Evolutionary conservation across 805 yeast species (phyloP).

Genomic region (Yamadazyma endophytica): DNA sequence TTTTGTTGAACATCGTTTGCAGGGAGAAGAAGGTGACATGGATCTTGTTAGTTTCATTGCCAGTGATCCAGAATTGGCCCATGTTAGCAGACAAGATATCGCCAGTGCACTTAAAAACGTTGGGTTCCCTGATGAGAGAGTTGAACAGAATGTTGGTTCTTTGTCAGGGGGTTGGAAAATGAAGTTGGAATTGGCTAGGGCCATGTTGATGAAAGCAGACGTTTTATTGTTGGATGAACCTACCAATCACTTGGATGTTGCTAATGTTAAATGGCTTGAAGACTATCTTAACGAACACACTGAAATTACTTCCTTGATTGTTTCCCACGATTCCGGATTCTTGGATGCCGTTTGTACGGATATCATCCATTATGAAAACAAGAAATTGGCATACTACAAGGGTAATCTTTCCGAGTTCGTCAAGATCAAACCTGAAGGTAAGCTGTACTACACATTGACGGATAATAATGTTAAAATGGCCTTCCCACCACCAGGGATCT

Average conservation of each 20-base stretch:
- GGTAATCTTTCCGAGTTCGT: constrained; percentile 95
- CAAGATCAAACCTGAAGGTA: constrained; percentile 90
- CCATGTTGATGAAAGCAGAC: constrained; percentile 97
- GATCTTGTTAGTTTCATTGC: constrained; percentile 86
- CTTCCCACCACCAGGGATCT: constrained; percentile 97
- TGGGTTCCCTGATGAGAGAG: constrained; percentile 88
- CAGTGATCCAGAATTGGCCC: constrained; percentile 73
- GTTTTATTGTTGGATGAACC: constrained; percentile 94
- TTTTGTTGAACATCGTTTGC: constrained; percentile 94
- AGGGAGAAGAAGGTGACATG: constrained; percentile 90
- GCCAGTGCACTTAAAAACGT: constrained; percentile 73
- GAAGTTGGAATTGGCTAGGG: constrained; percentile 98
- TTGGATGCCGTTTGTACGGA: constrained; percentile 95
- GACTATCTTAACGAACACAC: constrained; percentile 79
- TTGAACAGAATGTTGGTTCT: constrained; percentile 88
- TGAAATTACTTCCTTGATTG: constrained; percentile 89
- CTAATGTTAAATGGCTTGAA: constrained; percentile 90
- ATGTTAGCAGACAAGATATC: constrained; percentile 66
- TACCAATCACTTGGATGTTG: constrained; percentile 94
- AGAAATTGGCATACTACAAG: constrained; percentile 90
- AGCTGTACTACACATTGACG: constrained; percentile 88
- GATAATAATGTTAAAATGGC: constrained; percentile 94
- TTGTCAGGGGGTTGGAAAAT: constrained; percentile 99
- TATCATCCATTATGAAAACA: constrained; percentile 92
- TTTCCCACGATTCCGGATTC: constrained; percentile 97